A percentile compares a stretch with the other conserved stretches of the same genome.
Evolutionary conservation across 2,329 filamentous ascomycete genomes (phyloP).

Genomic region (Cladophialophora yegresii): DNA sequence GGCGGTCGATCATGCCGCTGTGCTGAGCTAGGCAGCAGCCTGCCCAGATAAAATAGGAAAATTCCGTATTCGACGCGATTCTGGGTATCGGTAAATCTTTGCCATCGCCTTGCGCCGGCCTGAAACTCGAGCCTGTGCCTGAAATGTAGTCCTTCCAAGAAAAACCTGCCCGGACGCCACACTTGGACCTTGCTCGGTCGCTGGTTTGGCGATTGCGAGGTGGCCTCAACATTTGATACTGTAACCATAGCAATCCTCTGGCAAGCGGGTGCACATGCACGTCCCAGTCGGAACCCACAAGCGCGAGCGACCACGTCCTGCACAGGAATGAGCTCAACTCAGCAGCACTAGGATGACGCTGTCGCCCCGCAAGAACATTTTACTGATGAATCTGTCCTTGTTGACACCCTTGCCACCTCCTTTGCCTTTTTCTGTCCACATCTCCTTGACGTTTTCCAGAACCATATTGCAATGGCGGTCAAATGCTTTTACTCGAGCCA

Average conservation of each 20-base stretch:
- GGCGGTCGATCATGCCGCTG: not conserved
- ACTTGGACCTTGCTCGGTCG: not conserved
- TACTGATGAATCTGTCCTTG: constrained; percentile 97
- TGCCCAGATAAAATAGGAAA: not conserved
- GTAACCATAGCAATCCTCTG: not conserved
- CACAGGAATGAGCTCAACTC: constrained; percentile 56
- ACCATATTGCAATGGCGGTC: constrained; percentile 99
- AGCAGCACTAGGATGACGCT: constrained; percentile 84
- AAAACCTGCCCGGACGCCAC: not conserved
- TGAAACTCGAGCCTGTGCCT: not conserved
- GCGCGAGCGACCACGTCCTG: not conserved
- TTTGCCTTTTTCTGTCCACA: constrained; percentile 94
- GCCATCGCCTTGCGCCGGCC: not conserved
- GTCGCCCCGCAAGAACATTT: constrained; percentile 90
- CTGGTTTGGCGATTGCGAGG: not conserved
- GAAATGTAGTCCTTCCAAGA: not conserved
- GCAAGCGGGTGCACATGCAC: not conserved
- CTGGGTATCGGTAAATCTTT: constrained; percentile 6
- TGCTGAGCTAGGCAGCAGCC: not conserved
- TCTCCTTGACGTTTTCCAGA: constrained; percentile 95
- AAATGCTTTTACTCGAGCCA: constrained; percentile 96
- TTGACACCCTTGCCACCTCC: constrained; percentile 94
- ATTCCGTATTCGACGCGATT: not conserved
- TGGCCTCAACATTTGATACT: not conserved
- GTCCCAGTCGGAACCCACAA: not conserved